A percentile compares a stretch with the other conserved stretches of the same genome.
Conservation (phyloP, 805 yeast species). For the Maudiozyma bulderi region DNA sequence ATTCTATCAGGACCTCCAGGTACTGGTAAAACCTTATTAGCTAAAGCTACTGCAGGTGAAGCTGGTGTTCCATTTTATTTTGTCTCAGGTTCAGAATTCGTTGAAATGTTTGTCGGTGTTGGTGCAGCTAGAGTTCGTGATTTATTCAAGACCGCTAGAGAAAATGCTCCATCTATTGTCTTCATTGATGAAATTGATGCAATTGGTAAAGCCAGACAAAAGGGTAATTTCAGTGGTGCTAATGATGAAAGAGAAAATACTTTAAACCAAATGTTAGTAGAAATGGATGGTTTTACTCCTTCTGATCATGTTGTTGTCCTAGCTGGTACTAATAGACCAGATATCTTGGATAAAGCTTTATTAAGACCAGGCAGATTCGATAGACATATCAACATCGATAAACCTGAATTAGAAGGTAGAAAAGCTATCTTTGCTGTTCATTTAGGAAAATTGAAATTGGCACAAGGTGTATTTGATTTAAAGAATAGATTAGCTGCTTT, state of each 20-base stretch:
- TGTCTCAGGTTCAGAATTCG: constrained; percentile 95
- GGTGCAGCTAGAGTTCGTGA: constrained; percentile 98
- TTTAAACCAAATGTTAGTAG: constrained; percentile 87
- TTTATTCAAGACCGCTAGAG: constrained; percentile 82
- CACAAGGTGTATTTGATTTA: constrained; percentile 43
- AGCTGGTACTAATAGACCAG: constrained; percentile 96
- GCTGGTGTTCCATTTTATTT: constrained; percentile 96
- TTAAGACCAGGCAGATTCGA: constrained; percentile 97
- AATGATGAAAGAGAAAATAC: constrained; percentile 97
- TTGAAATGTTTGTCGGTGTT: constrained; percentile 98
- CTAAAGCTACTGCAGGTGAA: constrained; percentile 98
- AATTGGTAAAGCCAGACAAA: constrained; percentile 88
- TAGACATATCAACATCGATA: constrained; percentile 82
- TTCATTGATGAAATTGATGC: constrained; percentile 99
- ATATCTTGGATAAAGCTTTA: constrained; percentile 84
- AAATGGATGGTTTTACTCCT: constrained; percentile 94
- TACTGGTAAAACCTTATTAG: constrained; percentile 94
- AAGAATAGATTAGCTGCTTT: constrained; percentile 87
- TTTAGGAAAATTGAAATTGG: constrained; percentile 58
- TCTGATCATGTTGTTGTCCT: constrained; percentile 91
- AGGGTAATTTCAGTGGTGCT: constrained; percentile 62
- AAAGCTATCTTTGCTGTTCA: constrained; percentile 88
- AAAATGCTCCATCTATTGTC: constrained; percentile 90
- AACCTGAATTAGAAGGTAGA: constrained; percentile 92
- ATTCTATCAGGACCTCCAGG: constrained; percentile 98